These are phyloP conservation scores for Microthlaspi erraticum DNA, from an alignment of 345 rosid species.

Conservation along the genomic window DNA sequence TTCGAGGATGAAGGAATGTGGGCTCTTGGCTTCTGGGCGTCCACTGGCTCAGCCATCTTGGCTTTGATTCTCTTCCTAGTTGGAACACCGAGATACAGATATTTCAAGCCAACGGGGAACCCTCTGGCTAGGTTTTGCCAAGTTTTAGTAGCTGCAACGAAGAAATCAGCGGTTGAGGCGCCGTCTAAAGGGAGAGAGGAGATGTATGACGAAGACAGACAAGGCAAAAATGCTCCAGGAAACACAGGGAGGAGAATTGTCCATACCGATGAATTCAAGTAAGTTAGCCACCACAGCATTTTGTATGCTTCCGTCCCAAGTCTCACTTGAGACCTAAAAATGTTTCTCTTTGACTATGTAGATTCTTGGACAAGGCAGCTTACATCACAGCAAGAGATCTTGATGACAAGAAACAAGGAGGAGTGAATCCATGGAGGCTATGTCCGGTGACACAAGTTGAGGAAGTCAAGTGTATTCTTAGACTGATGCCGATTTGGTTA, in stretches of 20 bases:
- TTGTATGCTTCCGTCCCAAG: too few relatives aligned
- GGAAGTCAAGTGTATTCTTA: slow-evolving; percentile 95
- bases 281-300: slow-evolving; percentile 29
- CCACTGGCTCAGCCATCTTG: slow-evolving; percentile 82
- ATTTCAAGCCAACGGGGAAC: slow-evolving; percentile 88
- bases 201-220: slow-evolving; percentile 51
- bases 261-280: slow-evolving; percentile 90
- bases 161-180: slow-evolving; percentile 63
- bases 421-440: slow-evolving; percentile 66
- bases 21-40: slow-evolving; percentile 95
- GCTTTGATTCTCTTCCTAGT: slow-evolving; percentile 76
- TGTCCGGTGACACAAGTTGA: slow-evolving; percentile 96
- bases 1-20: slow-evolving; percentile 94
- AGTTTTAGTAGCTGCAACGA: slow-evolving; percentile 78
- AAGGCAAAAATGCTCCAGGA: slow-evolving; percentile 38
- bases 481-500: slow-evolving; percentile 94
- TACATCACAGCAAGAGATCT: slow-evolving; percentile 65
- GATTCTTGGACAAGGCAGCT: slow-evolving; percentile 97
- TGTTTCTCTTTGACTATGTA: slow-evolving; percentile 35
- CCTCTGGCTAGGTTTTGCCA: slow-evolving; percentile 87
- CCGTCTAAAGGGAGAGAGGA: slow-evolving; percentile 50
- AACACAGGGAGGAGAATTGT: slow-evolving; percentile 69
- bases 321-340: neutral
- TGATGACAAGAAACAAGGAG: slow-evolving; percentile 64
- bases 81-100: slow-evolving; percentile 78